Evolutionary conservation across 2,329 filamentous ascomycete species (phyloP), one percentile per base, ranked within the genome.

Genomic region (Fusarium coicis): DNA sequence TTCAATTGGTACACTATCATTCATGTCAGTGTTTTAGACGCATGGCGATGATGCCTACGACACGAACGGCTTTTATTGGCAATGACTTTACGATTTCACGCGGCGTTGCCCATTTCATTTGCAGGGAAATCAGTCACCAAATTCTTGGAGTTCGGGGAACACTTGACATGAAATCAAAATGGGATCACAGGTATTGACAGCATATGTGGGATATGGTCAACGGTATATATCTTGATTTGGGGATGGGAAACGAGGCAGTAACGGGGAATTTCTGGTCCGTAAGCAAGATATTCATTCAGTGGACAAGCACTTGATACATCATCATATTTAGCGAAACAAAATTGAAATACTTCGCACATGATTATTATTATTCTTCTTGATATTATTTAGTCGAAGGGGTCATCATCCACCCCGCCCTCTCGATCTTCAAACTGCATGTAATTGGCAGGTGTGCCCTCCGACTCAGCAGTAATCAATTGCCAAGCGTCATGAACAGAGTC

Each of bases 391-490:
- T 89, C 84, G 70, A 87, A 88, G 54, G 85, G 80, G 61, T 89
- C 87, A 42, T 90, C 87, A 62, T 93, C 90, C 37, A 88, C 88
- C 66, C 83, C 84, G 19, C 86, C 87, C 78, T 95, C 91, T 30
- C 94, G 88, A 67, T 96, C 93, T 54, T 92, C 88, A 80, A 97
- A 97, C 26, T 88, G 85, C 88, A 98, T 91, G 77, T 96, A 98
- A 49, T 88, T 82, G 15, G 72, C 75, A 10, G 77, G 80, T 23
- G 84, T 83, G 23, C 85, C 84, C 23, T 40, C 83, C 9, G 87
- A 85, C 4, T 84, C 82, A 15, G 87, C 88, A 73, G 89, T 84
- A 8, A 95, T 86, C 54, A 85, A 83, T 68, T 88, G 85, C 95
- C 95, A 98, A 11, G 91, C 90, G 15, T 87, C 81, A 67, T 89